Conservation (phyloP, 495 filamentous ascomycete species). For the Hyaloscypha variabilis region DNA sequence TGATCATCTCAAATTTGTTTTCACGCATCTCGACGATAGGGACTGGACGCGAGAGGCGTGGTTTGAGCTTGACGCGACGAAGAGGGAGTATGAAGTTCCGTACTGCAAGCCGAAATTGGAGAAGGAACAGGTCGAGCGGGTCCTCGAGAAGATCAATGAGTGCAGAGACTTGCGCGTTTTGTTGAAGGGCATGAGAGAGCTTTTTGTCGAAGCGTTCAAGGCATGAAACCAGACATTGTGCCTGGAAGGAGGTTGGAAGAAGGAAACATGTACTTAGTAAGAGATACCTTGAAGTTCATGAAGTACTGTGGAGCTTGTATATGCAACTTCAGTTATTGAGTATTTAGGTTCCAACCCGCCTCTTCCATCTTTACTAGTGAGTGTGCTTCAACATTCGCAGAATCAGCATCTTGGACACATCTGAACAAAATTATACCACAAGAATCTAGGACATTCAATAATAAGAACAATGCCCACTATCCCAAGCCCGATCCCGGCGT, state of each 20-base stretch:
- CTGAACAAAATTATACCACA: too few species aligned
- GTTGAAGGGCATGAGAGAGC: constrained; percentile 88
- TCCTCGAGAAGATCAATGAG: constrained; percentile 80
- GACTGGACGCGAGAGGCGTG: constrained; percentile 89
- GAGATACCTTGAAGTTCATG: neutral
- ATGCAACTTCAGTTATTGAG: neutral
- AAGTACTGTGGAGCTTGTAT: neutral
- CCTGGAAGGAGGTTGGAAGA: neutral
- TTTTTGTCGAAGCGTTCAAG: constrained; percentile 69
- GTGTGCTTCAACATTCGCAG: neutral
- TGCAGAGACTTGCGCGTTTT: constrained; percentile 77
- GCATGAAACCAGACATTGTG: constrained; percentile 28
- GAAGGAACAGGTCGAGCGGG: constrained; percentile 67
- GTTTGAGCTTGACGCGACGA: constrained; percentile 86
- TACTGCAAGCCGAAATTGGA: constrained; percentile 81
- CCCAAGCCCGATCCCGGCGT: neutral
- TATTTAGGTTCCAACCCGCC: neutral
- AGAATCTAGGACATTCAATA: neutral
- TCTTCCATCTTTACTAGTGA: neutral
- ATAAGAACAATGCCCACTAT: neutral
- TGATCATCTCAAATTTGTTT: constrained; percentile 89
- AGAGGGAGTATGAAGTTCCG: constrained; percentile 81
- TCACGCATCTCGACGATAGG: constrained; percentile 82
- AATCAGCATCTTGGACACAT: too few species aligned
- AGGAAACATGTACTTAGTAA: neutral